These are phyloP conservation scores for Rhipidocladum racemiflorum DNA, from an alignment of 176 grass and related monocot genomes.

Conservation along the genomic window DNA sequence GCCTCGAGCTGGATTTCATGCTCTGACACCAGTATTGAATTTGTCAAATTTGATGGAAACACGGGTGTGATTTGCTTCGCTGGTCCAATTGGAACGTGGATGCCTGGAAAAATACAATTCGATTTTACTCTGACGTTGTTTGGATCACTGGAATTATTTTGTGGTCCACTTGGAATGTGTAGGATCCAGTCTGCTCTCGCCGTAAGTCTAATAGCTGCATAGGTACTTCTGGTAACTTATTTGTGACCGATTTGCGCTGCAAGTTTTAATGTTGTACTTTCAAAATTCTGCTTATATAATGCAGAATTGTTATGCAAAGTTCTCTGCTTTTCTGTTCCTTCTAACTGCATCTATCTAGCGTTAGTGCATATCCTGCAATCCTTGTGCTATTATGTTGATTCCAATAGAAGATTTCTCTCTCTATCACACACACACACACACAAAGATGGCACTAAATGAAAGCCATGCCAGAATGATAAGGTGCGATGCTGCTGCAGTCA, in stretches of 20 bases:
- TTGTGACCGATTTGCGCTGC: not conserved
- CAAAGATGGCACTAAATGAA: not conserved
- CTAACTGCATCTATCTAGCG: not conserved
- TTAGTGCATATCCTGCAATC: not conserved
- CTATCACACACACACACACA: no score
- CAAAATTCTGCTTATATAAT: not conserved
- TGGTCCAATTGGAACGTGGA: conserved; percentile 7
- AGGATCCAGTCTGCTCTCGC: not conserved
- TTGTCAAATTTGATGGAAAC: not conserved
- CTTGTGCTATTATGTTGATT: not conserved
- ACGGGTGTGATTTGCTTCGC: conserved; percentile 17
- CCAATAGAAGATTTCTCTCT: not conserved
- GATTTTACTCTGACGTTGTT: not conserved
- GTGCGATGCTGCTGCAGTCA: not conserved
- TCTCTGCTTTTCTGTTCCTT: not conserved
- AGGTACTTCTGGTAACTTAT: not conserved
- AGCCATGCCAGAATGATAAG: not conserved
- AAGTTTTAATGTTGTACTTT: not conserved
- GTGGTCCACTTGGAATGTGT: not conserved
- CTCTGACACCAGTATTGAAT: not conserved
- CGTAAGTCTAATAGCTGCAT: not conserved
- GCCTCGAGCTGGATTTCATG: conserved; percentile 24
- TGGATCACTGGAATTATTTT: not conserved
- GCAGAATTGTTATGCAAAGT: not conserved
- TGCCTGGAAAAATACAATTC: not conserved